Percentiles rank a stretch among this genome's conserved stretches.
phyloP scores from a whole-genome alignment of 352 stramenopile genomes.

The Globisporangium abappressorium region DNA sequence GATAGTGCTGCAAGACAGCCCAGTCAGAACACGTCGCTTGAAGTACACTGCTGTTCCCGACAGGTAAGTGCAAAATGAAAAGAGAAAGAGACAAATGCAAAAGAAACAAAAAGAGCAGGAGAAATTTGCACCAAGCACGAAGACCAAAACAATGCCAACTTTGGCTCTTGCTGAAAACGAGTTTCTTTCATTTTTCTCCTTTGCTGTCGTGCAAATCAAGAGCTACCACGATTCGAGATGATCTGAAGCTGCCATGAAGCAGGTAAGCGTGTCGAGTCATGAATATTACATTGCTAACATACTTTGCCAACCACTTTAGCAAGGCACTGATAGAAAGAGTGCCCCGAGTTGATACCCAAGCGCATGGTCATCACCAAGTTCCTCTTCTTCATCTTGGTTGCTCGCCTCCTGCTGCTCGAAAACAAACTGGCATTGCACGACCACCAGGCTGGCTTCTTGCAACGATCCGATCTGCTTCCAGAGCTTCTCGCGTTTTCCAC shows the following conservation, averaged over 20 bases:
- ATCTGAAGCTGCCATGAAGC: not conserved
- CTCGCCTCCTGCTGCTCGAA: constrained; percentile 16
- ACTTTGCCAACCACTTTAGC: constrained; percentile 16
- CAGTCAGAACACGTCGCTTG: not conserved
- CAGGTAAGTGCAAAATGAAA: not conserved
- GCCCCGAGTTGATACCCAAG: constrained; percentile 37
- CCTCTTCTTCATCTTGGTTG: constrained; percentile 18
- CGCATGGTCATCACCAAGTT: not conserved
- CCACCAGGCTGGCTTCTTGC: constrained; percentile 51
- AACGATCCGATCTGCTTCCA: constrained; percentile 79
- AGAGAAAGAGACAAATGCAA: not conserved
- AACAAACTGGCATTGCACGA: constrained; percentile 78
- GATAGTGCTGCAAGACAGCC: not conserved
- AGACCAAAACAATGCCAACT: not conserved
- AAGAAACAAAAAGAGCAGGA: not conserved
- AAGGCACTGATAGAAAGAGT: constrained; percentile 63
- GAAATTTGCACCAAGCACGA: not conserved
- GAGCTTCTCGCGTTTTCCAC: constrained; percentile 28
- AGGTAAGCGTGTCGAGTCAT: not conserved
- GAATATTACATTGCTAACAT: not conserved
- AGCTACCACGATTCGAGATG: not conserved
- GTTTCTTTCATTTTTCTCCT: not conserved
- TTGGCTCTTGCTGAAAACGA: not conserved
- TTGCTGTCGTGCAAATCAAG: not conserved
- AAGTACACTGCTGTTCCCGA: not conserved